phyloP scores from a whole-genome alignment of 2,329 filamentous ascomycete species.

The Pseudogymnoascus sp. region DNA sequence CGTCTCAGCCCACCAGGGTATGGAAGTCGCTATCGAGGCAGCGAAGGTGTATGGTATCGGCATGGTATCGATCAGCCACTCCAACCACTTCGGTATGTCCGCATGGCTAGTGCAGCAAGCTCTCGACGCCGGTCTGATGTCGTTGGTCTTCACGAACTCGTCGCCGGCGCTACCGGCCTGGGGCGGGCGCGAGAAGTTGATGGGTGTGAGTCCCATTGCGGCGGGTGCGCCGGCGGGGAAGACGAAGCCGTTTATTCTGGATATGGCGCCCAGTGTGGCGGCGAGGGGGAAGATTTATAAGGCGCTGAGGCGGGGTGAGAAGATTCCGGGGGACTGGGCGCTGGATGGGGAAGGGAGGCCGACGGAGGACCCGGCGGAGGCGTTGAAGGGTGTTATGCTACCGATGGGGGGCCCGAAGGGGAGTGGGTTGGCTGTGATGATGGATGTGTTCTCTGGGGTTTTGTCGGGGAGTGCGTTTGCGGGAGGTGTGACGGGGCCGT shows the following conservation, averaged over 20 bases:
- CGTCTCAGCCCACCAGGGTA: conserved; percentile 58
- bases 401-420: conserved; percentile 84
- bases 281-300: conserved; percentile 69
- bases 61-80: conserved; percentile 67
- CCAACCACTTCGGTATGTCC: conserved; percentile 78
- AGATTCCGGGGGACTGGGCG: conserved; percentile 68
- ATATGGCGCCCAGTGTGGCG: conserved; percentile 65
- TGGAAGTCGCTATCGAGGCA: conserved; percentile 60
- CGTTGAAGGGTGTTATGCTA: conserved; percentile 72
- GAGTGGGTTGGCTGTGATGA: conserved; percentile 70
- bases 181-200: conserved; percentile 27
- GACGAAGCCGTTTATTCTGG: conserved; percentile 60
- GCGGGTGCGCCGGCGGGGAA: conserved; percentile 62
- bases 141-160: conserved; percentile 32
- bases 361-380: conserved; percentile 65
- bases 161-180: conserved; percentile 29
- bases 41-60: conserved; percentile 62
- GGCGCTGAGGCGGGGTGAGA: conserved; percentile 58
- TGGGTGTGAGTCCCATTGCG: conserved; percentile 34
- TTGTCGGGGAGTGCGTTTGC: conserved; percentile 73
- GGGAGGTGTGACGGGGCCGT: conserved; percentile 68
- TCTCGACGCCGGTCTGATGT: conserved; percentile 63
- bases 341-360: conserved; percentile 60
- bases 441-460: conserved; percentile 81
- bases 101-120: conserved; percentile 76